Evolutionary conservation across 805 yeast species (phyloP).

Genomic region (Candida caryicola): DNA sequence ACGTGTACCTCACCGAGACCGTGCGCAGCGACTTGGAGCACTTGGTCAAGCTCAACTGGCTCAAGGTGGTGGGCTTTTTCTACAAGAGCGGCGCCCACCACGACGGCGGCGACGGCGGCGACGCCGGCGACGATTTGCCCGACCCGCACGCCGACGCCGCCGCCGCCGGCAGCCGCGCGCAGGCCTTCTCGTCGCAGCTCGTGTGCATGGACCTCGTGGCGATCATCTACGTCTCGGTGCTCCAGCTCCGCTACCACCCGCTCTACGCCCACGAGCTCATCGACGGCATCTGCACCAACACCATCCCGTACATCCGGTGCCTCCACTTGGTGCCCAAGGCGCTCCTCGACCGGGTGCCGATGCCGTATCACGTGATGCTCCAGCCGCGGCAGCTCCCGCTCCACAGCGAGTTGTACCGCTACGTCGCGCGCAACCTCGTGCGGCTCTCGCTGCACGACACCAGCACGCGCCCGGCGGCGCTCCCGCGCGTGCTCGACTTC

Average conservation of each 20-base stretch:
- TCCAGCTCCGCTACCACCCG: slow-evolving; percentile 46
- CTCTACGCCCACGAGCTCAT: slow-evolving; percentile 50
- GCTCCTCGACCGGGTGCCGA: slow-evolving; percentile 37
- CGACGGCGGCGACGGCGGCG: neutral
- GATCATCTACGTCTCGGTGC: slow-evolving; percentile 50
- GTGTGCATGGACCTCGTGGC: slow-evolving; percentile 30
- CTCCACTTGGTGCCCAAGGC: slow-evolving; percentile 37
- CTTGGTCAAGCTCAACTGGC: slow-evolving; percentile 35
- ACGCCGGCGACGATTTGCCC: neutral
- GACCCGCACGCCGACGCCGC: too few relatives aligned
- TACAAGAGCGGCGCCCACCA: slow-evolving; percentile 1
- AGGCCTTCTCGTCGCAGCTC: slow-evolving; percentile 11
- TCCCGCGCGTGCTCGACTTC: slow-evolving; percentile 2
- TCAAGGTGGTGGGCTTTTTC: slow-evolving; percentile 14
- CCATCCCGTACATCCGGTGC: slow-evolving; percentile 50
- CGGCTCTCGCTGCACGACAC: neutral
- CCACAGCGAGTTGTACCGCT: slow-evolving; percentile 31
- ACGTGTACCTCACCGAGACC: slow-evolving; percentile 9
- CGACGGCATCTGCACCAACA: slow-evolving; percentile 37
- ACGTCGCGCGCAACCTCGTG: slow-evolving; percentile 14
- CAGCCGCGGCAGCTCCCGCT: slow-evolving; percentile 42
- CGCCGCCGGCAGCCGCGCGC: slow-evolving; percentile 1
- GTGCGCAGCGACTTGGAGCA: slow-evolving; percentile 14
- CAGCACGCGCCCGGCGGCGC: neutral
- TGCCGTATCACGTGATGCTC: slow-evolving; percentile 31